A percentile compares a stretch with the other conserved stretches of the same genome.
phyloP scores from a whole-genome alignment of 371 early-diverging fungal genomes.

The Apophysomyces variabilis region DNA sequence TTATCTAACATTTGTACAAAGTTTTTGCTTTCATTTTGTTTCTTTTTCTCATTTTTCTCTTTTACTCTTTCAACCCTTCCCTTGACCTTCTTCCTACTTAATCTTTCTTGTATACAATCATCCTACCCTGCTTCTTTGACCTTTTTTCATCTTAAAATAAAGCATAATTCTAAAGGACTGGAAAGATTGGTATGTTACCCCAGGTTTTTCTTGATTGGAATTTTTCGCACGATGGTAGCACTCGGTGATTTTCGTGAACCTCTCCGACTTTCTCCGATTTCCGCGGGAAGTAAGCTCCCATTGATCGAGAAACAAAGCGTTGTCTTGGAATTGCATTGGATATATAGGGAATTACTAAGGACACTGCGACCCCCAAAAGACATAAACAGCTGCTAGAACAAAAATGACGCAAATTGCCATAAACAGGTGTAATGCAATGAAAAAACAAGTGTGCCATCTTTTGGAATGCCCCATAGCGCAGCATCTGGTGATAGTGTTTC shows the following conservation, averaged over 20 bases:
- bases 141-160: neutral
- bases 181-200: neutral
- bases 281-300: neutral
- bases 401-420: too few relatives aligned
- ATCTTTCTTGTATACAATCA: neutral
- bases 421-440: too few relatives aligned
- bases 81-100: neutral
- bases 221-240: constrained; percentile 7
- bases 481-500: too few relatives aligned
- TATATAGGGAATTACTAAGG: too few relatives aligned
- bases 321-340: too few relatives aligned
- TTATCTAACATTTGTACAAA: neutral
- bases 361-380: too few relatives aligned
- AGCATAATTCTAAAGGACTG: neutral
- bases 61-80: neutral
- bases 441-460: too few relatives aligned
- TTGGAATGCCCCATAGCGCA: too few relatives aligned
- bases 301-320: too few relatives aligned
- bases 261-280: constrained; percentile 10
- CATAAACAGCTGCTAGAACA: too few relatives aligned
- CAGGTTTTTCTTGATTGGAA: neutral
- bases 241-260: constrained; percentile 6
- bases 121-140: too few relatives aligned
- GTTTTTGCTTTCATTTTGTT: neutral
- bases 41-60: neutral